Evolutionary conservation across 176 grass and related monocot species (phyloP).

Genomic region (Bonia amplexicaulis): DNA sequence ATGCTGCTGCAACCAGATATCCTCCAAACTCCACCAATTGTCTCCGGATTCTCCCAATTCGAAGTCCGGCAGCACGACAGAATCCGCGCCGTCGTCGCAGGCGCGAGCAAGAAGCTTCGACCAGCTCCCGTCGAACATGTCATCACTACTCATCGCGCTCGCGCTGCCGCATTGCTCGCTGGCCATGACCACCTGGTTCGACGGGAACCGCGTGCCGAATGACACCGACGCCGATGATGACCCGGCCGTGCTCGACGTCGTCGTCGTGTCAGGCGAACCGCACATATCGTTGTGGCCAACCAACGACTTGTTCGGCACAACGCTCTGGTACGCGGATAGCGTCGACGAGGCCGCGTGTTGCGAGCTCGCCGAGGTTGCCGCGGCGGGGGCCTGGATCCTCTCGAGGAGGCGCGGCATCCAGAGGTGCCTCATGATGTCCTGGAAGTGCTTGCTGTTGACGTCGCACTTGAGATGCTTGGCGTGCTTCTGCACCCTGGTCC

Average conservation of each 20-base stretch:
- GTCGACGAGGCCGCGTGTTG: neutral
- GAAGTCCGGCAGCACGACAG: slow-evolving; percentile 32
- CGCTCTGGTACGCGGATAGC: neutral
- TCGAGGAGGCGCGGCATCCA: slow-evolving; percentile 80
- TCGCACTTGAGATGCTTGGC: slow-evolving; percentile 75
- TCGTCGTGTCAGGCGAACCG: neutral
- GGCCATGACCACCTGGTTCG: slow-evolving; percentile 6
- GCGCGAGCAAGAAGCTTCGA: slow-evolving; percentile 50
- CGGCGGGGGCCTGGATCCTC: slow-evolving; percentile 46
- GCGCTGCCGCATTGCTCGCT: neutral
- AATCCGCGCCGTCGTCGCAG: slow-evolving; percentile 24
- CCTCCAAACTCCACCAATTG: slow-evolving; percentile 57
- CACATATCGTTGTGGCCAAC: neutral
- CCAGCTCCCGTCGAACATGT: slow-evolving; percentile 50
- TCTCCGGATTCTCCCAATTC: slow-evolving; percentile 38
- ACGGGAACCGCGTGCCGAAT: slow-evolving; percentile 19
- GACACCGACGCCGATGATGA: slow-evolving; percentile 31
- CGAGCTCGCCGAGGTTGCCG: neutral
- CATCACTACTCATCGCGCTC: neutral
- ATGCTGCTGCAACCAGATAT: slow-evolving; percentile 44
- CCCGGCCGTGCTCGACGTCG: slow-evolving; percentile 21
- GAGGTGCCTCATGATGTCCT: slow-evolving; percentile 50
- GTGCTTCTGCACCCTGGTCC: slow-evolving; percentile 83
- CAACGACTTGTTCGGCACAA: neutral
- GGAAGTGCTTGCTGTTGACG: slow-evolving; percentile 67